A percentile compares a stretch with the other conserved stretches of the same genome.
phyloP scores from a whole-genome alignment of 2,329 filamentous ascomycete genomes.

The Dothidotthia symphoricarpi region DNA sequence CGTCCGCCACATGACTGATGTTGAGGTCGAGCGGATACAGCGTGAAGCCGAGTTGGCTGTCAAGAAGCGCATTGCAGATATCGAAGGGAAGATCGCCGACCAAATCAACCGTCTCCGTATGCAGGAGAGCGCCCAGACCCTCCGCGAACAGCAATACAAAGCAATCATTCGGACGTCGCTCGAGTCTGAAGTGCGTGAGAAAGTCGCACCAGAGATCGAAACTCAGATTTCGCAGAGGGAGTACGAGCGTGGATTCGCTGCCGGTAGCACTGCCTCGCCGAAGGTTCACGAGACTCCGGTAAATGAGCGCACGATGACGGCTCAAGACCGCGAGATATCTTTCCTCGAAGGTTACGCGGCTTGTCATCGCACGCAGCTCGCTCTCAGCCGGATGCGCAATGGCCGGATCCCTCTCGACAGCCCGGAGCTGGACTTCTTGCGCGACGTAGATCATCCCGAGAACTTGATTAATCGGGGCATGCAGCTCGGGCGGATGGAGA shows the following conservation, averaged over 20 bases:
- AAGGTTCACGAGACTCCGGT: too few relatives aligned
- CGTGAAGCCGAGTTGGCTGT: slow-evolving; percentile 8
- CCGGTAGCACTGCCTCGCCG: slow-evolving; percentile 2
- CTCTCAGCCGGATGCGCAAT: slow-evolving; percentile 11
- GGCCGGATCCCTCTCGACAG: slow-evolving; percentile 16
- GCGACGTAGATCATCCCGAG: slow-evolving; percentile 14
- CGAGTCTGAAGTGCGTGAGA: slow-evolving; percentile 4
- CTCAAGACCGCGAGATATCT: background rate
- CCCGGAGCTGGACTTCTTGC: slow-evolving; percentile 20
- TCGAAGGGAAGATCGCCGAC: slow-evolving; percentile 5
- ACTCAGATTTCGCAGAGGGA: slow-evolving; percentile 6
- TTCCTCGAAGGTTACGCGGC: slow-evolving; percentile 24
- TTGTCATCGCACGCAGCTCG: slow-evolving; percentile 9
- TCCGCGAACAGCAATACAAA: slow-evolving; percentile 24
- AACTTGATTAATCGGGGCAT: slow-evolving; percentile 17
- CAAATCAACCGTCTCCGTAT: slow-evolving; percentile 10
- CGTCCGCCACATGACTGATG: slow-evolving; percentile 5
- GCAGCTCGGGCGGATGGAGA: slow-evolving; percentile 4
- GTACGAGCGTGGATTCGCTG: slow-evolving; percentile 12
- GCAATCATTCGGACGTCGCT: slow-evolving; percentile 5
- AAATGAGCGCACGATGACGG: too few relatives aligned
- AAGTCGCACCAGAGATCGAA: background rate
- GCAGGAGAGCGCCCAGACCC: slow-evolving; percentile 12
- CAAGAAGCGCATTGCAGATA: slow-evolving; percentile 2
- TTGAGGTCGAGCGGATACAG: slow-evolving; percentile 7